A percentile compares a stretch with the other conserved stretches of the same genome.
Conservation (phyloP, 805 yeast genomes). For the Candida germanica region DNA sequence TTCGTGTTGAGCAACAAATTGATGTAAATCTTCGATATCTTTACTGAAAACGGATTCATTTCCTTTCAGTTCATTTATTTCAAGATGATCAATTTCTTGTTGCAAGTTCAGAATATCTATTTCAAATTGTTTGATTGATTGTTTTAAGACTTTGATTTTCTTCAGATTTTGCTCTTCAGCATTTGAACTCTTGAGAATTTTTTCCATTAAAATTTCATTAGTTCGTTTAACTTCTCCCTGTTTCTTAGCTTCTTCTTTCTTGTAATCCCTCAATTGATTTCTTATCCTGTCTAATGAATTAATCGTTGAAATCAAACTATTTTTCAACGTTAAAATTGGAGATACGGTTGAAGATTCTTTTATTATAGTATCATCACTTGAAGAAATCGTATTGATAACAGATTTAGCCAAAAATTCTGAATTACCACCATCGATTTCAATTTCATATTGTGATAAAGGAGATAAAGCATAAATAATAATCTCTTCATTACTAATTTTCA, state of each 20-base stretch:
- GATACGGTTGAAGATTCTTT: slow-evolving; percentile 25
- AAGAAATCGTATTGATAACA: slow-evolving; percentile 30
- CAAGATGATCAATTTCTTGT: slow-evolving; percentile 2
- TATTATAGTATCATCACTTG: slow-evolving; percentile 16
- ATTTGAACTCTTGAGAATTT: slow-evolving; percentile 27
- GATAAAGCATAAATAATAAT: slow-evolving; percentile 31
- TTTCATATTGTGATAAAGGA: slow-evolving; percentile 35
- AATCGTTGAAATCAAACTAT: slow-evolving; percentile 31
- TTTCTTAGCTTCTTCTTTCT: slow-evolving; percentile 37
- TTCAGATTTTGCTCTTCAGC: slow-evolving; percentile 29
- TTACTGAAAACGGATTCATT: neutral
- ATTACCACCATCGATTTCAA: slow-evolving; percentile 22
- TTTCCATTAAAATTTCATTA: slow-evolving; percentile 29
- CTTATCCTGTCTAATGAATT: slow-evolving; percentile 22
- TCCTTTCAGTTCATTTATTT: neutral
- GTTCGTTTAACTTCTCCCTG: slow-evolving; percentile 29
- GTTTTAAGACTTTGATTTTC: slow-evolving; percentile 39
- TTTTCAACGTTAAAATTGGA: slow-evolving; percentile 29
- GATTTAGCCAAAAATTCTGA: slow-evolving; percentile 18
- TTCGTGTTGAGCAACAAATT: slow-evolving; percentile 22
- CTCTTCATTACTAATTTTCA: slow-evolving; percentile 14
- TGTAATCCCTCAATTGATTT: slow-evolving; percentile 27
- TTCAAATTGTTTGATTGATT: slow-evolving; percentile 37
- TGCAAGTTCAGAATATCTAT: slow-evolving; percentile 22
- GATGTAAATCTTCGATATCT: slow-evolving; percentile 23